Base-by-base conservation (phyloP, 2,329 filamentous ascomycete species). In the Arthrobotrys conoides region DNA sequence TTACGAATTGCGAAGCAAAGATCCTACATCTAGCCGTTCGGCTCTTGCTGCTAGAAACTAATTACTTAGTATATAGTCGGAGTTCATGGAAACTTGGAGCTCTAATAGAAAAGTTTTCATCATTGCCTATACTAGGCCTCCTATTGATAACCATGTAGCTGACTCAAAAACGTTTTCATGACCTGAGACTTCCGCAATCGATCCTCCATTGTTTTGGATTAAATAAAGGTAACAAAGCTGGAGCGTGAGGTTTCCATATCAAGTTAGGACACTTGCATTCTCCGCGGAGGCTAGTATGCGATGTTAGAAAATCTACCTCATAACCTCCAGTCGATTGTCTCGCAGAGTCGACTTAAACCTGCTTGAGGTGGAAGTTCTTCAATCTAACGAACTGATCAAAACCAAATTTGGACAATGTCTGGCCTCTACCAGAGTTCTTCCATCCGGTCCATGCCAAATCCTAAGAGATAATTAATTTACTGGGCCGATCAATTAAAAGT, bases 371-470 rank as follows among this genome's bases (percentile, higher is more conserved):
- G 85, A 92, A 96, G 87, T 93, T 97, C 90, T 97, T 97, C 82
- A 97, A 88, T 88, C 96, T 97, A 83, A 96, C 91, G 83, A 97
- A 98, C 84, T 97, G 93, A 82, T 97, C 95, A 83, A 96, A 98
- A 10, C 95, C 95, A 83, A 94, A 97, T 82, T 87, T 91, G 86
- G 93, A 96, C 82, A 98, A 86, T 9, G 94, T 97, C 82, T 94
- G 91, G 22, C 95, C 95, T 85, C 93, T 94, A 80, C 95, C 95
- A 78, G 94, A 97, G 84, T 97, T 94, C 87, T 98, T 98, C 94
- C 94, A 97, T 10, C 95, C 95, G 1, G 94, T 96, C 93, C 93
- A 97, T n/a, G 94, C 93, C 81, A 97, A 89, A 84, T 97, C 93
- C 92, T 95, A 20, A 20, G n/a, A 59, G 49, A 81, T 53, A 76